These are phyloP conservation scores for Diaporthe helianthi DNA, from an alignment of 2,329 filamentous ascomycete genomes.

Conservation along the genomic window DNA sequence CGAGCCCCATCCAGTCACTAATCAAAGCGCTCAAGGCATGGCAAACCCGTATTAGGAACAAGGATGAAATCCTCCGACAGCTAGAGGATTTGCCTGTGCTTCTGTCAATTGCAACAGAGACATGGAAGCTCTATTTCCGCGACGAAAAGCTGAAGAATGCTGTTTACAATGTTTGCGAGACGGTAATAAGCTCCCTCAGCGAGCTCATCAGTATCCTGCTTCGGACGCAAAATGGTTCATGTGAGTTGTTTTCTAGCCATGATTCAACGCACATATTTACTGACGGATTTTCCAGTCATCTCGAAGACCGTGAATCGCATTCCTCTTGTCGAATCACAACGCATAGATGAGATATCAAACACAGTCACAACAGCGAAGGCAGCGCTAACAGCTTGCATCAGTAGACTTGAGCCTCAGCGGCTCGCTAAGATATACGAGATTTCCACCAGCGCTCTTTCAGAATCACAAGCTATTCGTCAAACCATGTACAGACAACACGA, in stretches of 20 bases:
- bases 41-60: slow-evolving; percentile 8
- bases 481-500: neutral
- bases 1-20: too few species aligned
- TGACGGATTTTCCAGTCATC: neutral
- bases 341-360: neutral
- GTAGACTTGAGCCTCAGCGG: neutral
- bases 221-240: neutral
- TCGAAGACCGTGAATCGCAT: neutral
- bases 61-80: neutral
- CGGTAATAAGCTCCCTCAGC: neutral
- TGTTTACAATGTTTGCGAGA: neutral
- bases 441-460: neutral
- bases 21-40: neutral
- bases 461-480: neutral
- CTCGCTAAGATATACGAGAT: neutral
- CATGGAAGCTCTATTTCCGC: neutral
- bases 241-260: neutral
- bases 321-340: neutral
- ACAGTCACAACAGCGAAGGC: neutral
- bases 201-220: neutral
- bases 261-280: neutral
- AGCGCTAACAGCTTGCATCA: neutral
- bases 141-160: neutral
- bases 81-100: slow-evolving; percentile 4
- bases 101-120: neutral